Evolutionary conservation across 345 rosid genomes (phyloP), one percentile per base, ranked within the genome.

Genomic region (Euphorbia tirucalli): DNA sequence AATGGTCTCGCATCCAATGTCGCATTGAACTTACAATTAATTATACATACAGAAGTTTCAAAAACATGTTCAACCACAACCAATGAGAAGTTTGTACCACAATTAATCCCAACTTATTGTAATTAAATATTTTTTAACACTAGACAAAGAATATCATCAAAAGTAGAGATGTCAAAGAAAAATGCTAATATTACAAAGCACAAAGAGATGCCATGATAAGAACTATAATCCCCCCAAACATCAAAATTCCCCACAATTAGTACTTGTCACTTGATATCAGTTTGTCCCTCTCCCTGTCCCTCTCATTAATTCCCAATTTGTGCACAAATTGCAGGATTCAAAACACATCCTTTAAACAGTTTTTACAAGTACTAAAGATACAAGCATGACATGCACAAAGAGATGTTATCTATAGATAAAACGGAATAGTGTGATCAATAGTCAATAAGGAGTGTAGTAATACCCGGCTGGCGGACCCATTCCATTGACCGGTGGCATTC

Each of bases 401-500:
- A 74, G 76, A 65, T 63, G 22, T 62, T 57, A 61, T 77, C 76
- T 75, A 76, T 70, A 72, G 57, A 76, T 50, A 71, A 46, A 54
- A 37, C 35, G 19, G 27, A 54, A 60, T 39, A 37, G 19, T 18
- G 46, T 35, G 39, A 35, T 35, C 7, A 35, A 35, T 3, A 35
- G 41, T 68, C 74, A 86, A 75, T 78, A 82, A 71, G 87, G 80
- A 57, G 80, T 46, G 63, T 82, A 55, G 82, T 80, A 84, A 76
- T 82, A 86, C 78, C 90, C 87, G 16, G 83, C 68, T 0, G 86
- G 81, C 7, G 79, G 81, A 55, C 84, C 83, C 86, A 73, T 79
- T 28, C 87, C 90, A 37, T 82, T 77, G 50, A 79, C 79, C 0
- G 86, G 87, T 59, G 87, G 90, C 90, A 84, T 80, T 66, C 87